These are phyloP conservation scores for Ambrosia trifida DNA, from an alignment of 129 eudicot genomes.

Conservation along the genomic window DNA sequence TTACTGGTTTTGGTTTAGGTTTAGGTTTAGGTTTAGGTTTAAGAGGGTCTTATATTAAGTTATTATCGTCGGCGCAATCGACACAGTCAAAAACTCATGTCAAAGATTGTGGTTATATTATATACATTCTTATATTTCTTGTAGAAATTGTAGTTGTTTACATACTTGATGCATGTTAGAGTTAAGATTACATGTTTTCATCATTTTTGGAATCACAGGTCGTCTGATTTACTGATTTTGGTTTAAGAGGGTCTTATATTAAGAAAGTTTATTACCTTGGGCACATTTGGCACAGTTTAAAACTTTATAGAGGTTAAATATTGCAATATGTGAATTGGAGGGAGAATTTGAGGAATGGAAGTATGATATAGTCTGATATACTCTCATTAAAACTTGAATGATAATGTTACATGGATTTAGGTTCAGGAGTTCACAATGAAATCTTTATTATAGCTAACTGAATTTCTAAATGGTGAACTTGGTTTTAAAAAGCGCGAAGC, in stretches of 20 bases:
- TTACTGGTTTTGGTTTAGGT: conserved; percentile 16
- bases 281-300: conserved; percentile 4
- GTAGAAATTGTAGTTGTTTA: background rate
- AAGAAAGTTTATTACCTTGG: background rate
- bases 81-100: too few species aligned
- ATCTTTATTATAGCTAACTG: background rate
- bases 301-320: background rate
- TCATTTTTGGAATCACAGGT: background rate
- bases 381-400: background rate
- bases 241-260: conserved; percentile 7
- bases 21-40: conserved; percentile 8
- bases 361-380: background rate
- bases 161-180: background rate
- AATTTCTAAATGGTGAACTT: background rate
- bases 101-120: background rate
- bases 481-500: too few species aligned
- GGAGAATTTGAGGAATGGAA: background rate
- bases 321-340: background rate
- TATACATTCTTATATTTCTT: too few species aligned
- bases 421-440: background rate
- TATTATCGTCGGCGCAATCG: too few species aligned
- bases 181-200: conserved; percentile 5
- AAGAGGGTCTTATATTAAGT: conserved; percentile 2
- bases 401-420: background rate
- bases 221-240: conserved; percentile 16